These are phyloP conservation scores for Nepenthes gracilis DNA, from an alignment of 148 eudicot species.

Conservation along the genomic window DNA sequence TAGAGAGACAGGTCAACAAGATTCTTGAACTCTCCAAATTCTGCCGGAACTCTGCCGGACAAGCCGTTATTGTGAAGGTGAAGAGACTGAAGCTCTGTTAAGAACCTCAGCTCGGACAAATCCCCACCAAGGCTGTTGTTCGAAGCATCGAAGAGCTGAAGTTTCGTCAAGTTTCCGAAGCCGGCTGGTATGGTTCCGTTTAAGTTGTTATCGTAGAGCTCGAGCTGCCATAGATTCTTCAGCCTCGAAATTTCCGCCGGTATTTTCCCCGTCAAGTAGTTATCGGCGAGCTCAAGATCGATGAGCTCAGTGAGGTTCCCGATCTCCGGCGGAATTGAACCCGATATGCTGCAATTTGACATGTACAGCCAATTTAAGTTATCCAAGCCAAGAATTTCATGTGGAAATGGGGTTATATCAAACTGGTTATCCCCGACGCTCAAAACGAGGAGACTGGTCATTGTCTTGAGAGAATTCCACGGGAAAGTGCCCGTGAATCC, in stretches of 20 bases:
- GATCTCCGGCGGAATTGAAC: conserved; percentile 64
- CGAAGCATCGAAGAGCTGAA: conserved; percentile 34
- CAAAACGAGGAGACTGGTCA: conserved; percentile 35
- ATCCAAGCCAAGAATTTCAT: conserved; percentile 6
- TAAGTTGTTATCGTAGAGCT: conserved; percentile 36
- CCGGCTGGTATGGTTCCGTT: conserved; percentile 34
- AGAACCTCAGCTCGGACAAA: conserved; percentile 27
- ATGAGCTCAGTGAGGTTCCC: conserved; percentile 25
- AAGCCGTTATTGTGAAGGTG: conserved; percentile 38
- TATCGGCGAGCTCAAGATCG: conserved; percentile 39
- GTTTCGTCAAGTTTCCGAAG: conserved; percentile 37
- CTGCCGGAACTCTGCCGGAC: conserved; percentile 41
- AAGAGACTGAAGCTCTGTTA: conserved; percentile 31
- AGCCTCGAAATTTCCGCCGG: conserved; percentile 36
- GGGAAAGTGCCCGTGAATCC: conserved; percentile 47
- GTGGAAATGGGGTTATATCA: conserved; percentile 45
- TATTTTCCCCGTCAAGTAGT: conserved; percentile 33
- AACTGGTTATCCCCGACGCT: conserved; percentile 75
- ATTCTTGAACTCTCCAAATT: conserved; percentile 63
- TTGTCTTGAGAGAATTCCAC: conserved; percentile 26
- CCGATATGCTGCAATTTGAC: conserved; percentile 34
- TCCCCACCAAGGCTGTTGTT: conserved; percentile 28
- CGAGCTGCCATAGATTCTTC: conserved; percentile 29
- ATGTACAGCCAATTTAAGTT: conserved; percentile 16
- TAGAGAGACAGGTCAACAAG: conserved; percentile 61